These are phyloP conservation scores for Berberis vulgaris DNA, from an alignment of 164 flowering plant species.

Conservation along the genomic window DNA sequence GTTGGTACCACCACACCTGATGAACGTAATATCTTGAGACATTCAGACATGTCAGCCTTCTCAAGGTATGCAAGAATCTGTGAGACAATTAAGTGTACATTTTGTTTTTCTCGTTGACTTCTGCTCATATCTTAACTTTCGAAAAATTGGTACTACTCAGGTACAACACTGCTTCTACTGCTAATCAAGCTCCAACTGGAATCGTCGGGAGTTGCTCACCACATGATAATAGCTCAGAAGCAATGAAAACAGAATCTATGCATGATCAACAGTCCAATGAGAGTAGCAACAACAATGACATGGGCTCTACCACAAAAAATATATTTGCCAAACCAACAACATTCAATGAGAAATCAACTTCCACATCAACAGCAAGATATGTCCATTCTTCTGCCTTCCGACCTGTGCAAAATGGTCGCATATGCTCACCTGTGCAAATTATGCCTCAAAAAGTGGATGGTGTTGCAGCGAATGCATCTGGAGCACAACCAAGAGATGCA, in stretches of 20 bases:
- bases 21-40: constrained; percentile 49
- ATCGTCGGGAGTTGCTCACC: constrained; percentile 63
- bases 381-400: constrained; percentile 37
- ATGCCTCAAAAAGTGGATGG: constrained; percentile 25
- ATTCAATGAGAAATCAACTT: constrained; percentile 29
- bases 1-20: constrained; percentile 17
- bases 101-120: background rate
- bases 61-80: constrained; percentile 41
- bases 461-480: constrained; percentile 13
- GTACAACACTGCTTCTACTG: constrained; percentile 43
- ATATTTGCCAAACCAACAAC: constrained; percentile 27
- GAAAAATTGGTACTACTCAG: constrained; percentile 22
- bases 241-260: constrained; percentile 30
- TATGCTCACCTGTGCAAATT: constrained; percentile 20
- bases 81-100: background rate
- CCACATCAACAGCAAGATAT: constrained; percentile 29
- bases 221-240: constrained; percentile 40
- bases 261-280: constrained; percentile 42
- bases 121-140: background rate
- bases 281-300: constrained; percentile 45
- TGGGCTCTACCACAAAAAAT: constrained; percentile 39
- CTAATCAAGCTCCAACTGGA: constrained; percentile 45
- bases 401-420: constrained; percentile 26
- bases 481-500: constrained; percentile 24
- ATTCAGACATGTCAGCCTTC: constrained; percentile 70